These are phyloP conservation scores for Pseudogymnoascus sp. DNA, from an alignment of 2,329 filamentous ascomycete genomes.

Conservation along the genomic window DNA sequence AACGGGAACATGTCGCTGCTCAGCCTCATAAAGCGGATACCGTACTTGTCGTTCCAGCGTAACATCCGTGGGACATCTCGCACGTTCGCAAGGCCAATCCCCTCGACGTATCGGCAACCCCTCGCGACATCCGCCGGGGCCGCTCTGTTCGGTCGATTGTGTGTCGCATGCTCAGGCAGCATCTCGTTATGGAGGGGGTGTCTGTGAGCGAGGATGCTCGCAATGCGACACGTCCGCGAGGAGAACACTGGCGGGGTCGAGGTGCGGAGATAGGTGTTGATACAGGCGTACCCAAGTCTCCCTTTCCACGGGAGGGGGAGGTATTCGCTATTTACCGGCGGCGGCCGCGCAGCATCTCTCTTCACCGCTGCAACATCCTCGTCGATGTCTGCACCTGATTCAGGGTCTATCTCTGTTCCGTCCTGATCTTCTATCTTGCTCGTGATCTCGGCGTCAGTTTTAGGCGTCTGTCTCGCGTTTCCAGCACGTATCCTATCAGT, in stretches of 20 bases:
- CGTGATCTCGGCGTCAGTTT: background rate
- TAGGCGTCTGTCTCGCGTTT: background rate
- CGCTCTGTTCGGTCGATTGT: slow-evolving; percentile 73
- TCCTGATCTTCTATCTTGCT: slow-evolving; percentile 49
- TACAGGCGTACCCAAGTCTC: slow-evolving; percentile 79
- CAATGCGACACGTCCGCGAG: slow-evolving; percentile 83
- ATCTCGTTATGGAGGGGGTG: slow-evolving; percentile 69
- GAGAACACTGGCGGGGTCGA: slow-evolving; percentile 80
- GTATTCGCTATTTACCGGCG: slow-evolving; percentile 72
- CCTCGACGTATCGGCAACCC: slow-evolving; percentile 66
- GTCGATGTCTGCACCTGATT: background rate
- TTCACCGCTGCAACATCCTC: slow-evolving; percentile 25
- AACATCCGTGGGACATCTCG: slow-evolving; percentile 78
- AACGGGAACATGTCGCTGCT: slow-evolving; percentile 98
- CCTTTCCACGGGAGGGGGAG: slow-evolving; percentile 88
- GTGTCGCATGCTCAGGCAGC: slow-evolving; percentile 70
- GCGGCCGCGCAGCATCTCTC: slow-evolving; percentile 36
- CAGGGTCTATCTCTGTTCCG: slow-evolving; percentile 43
- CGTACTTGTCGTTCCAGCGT: slow-evolving; percentile 83
- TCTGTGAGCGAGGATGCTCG: slow-evolving; percentile 81
- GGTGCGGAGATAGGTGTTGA: slow-evolving; percentile 83
- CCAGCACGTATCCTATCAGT: background rate
- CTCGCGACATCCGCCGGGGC: slow-evolving; percentile 56
- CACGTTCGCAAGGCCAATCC: slow-evolving; percentile 71
- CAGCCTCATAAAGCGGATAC: slow-evolving; percentile 84